These are phyloP conservation scores for Linnemannia elongata DNA, from an alignment of 192 early-diverging fungal species.

Conservation along the genomic window DNA sequence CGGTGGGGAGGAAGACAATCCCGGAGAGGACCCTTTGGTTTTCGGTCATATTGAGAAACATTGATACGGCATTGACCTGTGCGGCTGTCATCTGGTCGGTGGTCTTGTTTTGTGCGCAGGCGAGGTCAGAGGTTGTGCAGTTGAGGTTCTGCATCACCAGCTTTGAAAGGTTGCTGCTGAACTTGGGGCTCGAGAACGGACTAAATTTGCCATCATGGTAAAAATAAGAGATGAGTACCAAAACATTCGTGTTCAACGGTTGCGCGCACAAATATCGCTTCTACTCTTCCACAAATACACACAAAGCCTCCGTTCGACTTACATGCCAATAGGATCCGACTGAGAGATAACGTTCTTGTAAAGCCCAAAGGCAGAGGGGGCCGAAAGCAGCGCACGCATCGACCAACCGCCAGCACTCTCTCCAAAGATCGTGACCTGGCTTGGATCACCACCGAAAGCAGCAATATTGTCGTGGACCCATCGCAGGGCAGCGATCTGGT, in stretches of 20 bases:
- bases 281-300: neutral
- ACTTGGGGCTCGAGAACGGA: slow-evolving; percentile 21
- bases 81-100: neutral
- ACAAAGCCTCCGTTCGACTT: neutral
- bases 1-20: neutral
- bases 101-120: slow-evolving; percentile 37
- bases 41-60: neutral
- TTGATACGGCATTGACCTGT: neutral
- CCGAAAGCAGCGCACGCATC: slow-evolving; percentile 33
- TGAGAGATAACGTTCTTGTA: slow-evolving; percentile 29
- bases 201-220: neutral
- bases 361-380: slow-evolving; percentile 27
- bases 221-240: too few species aligned
- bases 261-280: too few species aligned
- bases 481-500: slow-evolving; percentile 58
- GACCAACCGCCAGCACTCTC: slow-evolving; percentile 46
- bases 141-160: slow-evolving; percentile 2
- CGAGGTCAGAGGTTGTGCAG: slow-evolving; percentile 13
- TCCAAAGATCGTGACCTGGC: slow-evolving; percentile 69
- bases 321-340: slow-evolving; percentile 26
- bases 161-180: neutral
- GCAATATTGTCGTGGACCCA: slow-evolving; percentile 76
- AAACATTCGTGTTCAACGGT: too few species aligned
- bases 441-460: slow-evolving; percentile 73
- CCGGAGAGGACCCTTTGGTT: neutral